These are phyloP conservation scores for Limnanthes douglasii DNA, from an alignment of 345 rosid genomes.

Conservation along the genomic window DNA sequence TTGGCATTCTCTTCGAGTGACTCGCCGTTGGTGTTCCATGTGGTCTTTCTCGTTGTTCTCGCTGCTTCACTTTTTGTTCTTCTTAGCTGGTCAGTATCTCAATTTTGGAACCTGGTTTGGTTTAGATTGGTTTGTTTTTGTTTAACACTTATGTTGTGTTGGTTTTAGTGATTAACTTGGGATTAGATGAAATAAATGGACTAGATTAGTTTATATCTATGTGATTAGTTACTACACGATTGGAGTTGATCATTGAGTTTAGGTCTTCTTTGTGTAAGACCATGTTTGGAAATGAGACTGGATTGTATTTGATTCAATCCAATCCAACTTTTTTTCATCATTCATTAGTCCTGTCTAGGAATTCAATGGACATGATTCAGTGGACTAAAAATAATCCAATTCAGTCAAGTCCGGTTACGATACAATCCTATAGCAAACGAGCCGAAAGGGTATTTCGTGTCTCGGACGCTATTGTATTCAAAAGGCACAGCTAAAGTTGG, in stretches of 20 bases:
- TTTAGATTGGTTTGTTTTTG: not conserved
- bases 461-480: too few species aligned
- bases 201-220: not conserved
- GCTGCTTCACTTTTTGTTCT: conserved; percentile 63
- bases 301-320: not conserved
- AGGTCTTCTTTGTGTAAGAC: not conserved
- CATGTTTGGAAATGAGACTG: not conserved
- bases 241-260: too few species aligned
- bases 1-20: conserved; percentile 73
- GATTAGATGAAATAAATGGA: not conserved
- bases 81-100: conserved; percentile 52
- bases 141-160: not conserved
- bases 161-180: not conserved
- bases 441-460: too few species aligned
- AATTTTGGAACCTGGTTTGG: not conserved
- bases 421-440: too few species aligned
- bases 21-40: conserved; percentile 51
- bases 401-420: too few species aligned
- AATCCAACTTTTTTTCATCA: not conserved
- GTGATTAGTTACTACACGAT: too few species aligned
- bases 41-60: conserved; percentile 53
- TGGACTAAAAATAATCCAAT: too few species aligned
- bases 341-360: conserved; percentile 3
- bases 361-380: not conserved
- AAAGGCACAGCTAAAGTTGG: too few species aligned